These are phyloP conservation scores for Henckelia pumila DNA, from an alignment of 257 asterid genomes.

Conservation along the genomic window DNA sequence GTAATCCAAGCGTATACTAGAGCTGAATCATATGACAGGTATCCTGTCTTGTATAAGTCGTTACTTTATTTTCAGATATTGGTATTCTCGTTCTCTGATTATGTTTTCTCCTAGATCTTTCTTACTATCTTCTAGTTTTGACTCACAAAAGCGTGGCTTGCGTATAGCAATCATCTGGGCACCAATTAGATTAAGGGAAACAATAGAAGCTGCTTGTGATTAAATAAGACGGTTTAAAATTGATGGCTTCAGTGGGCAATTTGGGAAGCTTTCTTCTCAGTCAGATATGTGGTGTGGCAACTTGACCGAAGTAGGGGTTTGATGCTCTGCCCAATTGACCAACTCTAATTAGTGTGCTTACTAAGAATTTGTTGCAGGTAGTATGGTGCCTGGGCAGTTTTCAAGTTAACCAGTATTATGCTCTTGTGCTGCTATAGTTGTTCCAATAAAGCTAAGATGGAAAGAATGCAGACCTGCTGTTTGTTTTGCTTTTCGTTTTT, in stretches of 20 bases:
- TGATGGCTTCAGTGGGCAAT: not conserved
- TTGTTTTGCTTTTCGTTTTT: too few relatives aligned
- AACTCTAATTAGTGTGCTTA: not conserved
- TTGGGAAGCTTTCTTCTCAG: not conserved
- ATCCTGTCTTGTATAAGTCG: not conserved
- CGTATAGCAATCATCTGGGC: not conserved
- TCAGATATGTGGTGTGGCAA: not conserved
- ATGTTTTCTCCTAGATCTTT: not conserved
- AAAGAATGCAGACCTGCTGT: not conserved
- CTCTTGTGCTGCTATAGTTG: not conserved
- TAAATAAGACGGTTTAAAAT: too few relatives aligned
- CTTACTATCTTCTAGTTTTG: not conserved
- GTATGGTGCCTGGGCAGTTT: not conserved
- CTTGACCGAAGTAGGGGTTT: not conserved
- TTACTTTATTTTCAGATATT: not conserved
- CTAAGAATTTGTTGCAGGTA: not conserved
- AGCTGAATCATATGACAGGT: conserved; percentile 93
- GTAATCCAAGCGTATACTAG: conserved; percentile 98
- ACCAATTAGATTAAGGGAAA: too few relatives aligned
- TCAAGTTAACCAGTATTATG: not conserved
- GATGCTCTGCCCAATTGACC: not conserved
- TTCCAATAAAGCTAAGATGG: not conserved
- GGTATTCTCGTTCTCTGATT: not conserved
- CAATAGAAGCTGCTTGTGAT: too few relatives aligned
- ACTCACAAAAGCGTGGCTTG: not conserved